Base-by-base conservation (phyloP, 1,284 basidiomycete genomes). In the Apiotrichum brassicae region DNA sequence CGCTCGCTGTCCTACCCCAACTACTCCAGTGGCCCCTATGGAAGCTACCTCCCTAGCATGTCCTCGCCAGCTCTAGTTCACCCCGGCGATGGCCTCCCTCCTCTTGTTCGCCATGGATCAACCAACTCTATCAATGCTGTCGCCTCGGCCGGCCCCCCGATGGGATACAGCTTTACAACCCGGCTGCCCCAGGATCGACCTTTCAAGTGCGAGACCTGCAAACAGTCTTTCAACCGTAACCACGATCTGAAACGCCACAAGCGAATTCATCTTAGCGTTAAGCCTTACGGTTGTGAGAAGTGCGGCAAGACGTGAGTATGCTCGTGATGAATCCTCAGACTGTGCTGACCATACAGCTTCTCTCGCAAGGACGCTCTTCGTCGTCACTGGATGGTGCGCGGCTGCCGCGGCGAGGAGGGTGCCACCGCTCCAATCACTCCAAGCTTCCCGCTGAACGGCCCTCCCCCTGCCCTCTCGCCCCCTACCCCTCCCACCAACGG, bases 171-270 rank as follows among this genome's bases (percentile, higher is more conserved):
- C 2, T 68, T 66, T 38, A 57, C 59, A 35, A 64, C 56, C 48
- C 56, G 68, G 19, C 44, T 66, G 13, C 65, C 67, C 0, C 47
- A 70, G 9, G 72, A 75, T 41, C 53, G 70, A 14, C 73, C 72
- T 1, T 73, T 70, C 70, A 73, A 73, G 59, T 75, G 73, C 46
- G 73, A 75, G 51, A 63, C 70, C 48, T 75, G 73, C 59, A 64
- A 68, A 0, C 73, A 73, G 54, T 75, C 56, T 65, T 72, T 70
- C 66, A 76, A 75, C 62, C 72, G 74, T 22, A 75, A 75, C 55
- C 74, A 76, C 51, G 74, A 76, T 57, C 55, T 75, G 49, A 76
- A 75, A 54, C 63, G 73, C 40, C 73, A 75, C 58, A 73, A 72
- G 60, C 60, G 73, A 40, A 75, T 75, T 20, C 74, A 75, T 53